Evolutionary conservation across 2,329 filamentous ascomycete genomes (phyloP).

Genomic region (Pseudocercospora crystallina): DNA sequence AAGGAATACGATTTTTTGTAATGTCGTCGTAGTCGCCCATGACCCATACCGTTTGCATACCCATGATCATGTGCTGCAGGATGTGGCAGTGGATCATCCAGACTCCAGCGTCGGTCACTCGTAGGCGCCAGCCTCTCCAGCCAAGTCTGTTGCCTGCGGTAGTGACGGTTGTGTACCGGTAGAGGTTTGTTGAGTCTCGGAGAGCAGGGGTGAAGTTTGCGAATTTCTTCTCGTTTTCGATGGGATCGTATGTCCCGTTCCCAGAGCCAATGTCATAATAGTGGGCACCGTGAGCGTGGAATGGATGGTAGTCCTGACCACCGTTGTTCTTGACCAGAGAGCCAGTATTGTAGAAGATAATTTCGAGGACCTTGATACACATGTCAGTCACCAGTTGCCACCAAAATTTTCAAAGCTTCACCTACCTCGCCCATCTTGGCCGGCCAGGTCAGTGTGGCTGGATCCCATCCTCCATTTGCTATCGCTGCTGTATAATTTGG

Average conservation of each 20-base stretch:
- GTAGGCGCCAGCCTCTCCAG: slow-evolving; percentile 62
- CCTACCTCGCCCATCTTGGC: slow-evolving; percentile 58
- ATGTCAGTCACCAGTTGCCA: neutral
- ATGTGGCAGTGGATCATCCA: slow-evolving; percentile 66
- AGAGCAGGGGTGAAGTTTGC: slow-evolving; percentile 40
- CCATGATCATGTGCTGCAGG: slow-evolving; percentile 60
- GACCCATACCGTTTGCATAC: slow-evolving; percentile 49
- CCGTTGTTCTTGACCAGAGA: slow-evolving; percentile 29
- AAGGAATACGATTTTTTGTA: slow-evolving; percentile 29
- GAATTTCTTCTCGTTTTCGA: slow-evolving; percentile 48
- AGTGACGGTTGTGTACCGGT: slow-evolving; percentile 51
- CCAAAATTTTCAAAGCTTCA: too few relatives aligned
- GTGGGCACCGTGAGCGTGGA: slow-evolving; percentile 58
- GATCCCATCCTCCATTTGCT: slow-evolving; percentile 56
- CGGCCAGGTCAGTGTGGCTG: slow-evolving; percentile 51
- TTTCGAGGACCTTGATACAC: slow-evolving; percentile 43
- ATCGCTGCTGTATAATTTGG: slow-evolving; percentile 55
- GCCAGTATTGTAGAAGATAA: slow-evolving; percentile 36
- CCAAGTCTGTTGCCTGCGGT: slow-evolving; percentile 46
- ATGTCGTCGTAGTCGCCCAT: slow-evolving; percentile 47
- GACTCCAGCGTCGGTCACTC: slow-evolving; percentile 52
- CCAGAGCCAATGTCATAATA: slow-evolving; percentile 56
- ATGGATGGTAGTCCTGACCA: slow-evolving; percentile 51
- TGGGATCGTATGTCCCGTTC: slow-evolving; percentile 54
- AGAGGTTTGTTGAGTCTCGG: slow-evolving; percentile 56